Percentiles rank a stretch among this genome's conserved stretches.
These are phyloP conservation scores for Globisporangium viniferum DNA, from an alignment of 352 stramenopile genomes.

Conservation along the genomic window DNA sequence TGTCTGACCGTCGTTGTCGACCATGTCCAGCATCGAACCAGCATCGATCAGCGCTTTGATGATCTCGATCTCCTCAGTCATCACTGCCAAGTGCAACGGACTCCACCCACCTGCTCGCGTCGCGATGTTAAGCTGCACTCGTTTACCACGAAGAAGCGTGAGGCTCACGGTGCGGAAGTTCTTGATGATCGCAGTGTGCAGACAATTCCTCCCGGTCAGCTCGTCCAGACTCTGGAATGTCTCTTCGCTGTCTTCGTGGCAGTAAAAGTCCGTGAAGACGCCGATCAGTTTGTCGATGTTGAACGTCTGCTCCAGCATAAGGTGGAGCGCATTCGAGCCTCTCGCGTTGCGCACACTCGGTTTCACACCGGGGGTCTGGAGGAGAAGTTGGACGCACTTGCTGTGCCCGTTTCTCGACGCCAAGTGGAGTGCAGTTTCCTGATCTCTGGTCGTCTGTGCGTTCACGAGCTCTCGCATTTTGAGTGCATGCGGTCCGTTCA, in stretches of 20 bases:
- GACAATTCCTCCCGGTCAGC: constrained; percentile 35
- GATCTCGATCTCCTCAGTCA: constrained; percentile 47
- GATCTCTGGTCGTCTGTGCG: constrained; percentile 30
- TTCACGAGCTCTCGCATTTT: constrained; percentile 28
- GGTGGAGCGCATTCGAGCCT: constrained; percentile 56
- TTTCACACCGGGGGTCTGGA: constrained; percentile 23
- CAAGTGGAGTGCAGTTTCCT: constrained; percentile 49
- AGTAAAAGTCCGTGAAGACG: constrained; percentile 31
- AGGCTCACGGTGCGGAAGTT: constrained; percentile 49
- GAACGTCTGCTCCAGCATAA: constrained; percentile 60
- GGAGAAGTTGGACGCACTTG: constrained; percentile 33
- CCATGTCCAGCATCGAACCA: constrained; percentile 51
- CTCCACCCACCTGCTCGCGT: constrained; percentile 51
- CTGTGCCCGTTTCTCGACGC: constrained; percentile 40
- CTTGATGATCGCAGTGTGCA: constrained; percentile 65
- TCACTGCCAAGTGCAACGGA: constrained; percentile 60
- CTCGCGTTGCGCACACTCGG: constrained; percentile 26
- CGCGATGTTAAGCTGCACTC: constrained; percentile 42
- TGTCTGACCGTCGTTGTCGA: constrained; percentile 64
- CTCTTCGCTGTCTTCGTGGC: constrained; percentile 10
- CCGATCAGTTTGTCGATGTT: constrained; percentile 55
- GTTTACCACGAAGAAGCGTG: constrained; percentile 36
- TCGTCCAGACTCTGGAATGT: constrained; percentile 49
- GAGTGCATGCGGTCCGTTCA: constrained; percentile 11
- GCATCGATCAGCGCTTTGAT: constrained; percentile 40